Conservation (phyloP, 192 early-diverging fungal genomes). For the Diversispora eburnea region DNA sequence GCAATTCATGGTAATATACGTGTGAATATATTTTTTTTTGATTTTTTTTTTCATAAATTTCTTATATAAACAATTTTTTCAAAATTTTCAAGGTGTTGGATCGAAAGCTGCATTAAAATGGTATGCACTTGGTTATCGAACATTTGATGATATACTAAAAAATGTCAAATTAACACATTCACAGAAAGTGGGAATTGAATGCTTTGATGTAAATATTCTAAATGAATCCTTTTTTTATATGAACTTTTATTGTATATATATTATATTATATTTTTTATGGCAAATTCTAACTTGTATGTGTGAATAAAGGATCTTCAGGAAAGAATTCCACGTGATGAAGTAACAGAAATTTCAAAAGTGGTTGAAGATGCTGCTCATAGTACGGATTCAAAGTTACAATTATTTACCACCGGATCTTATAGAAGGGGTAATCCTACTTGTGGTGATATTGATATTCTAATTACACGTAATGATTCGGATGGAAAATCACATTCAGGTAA, state of each 20-base stretch:
- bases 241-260: no score
- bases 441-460: conserved; percentile 12
- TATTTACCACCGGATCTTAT: background rate
- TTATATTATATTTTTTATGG: no score
- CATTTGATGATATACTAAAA: conserved; percentile 8
- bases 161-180: conserved; percentile 1
- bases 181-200: background rate
- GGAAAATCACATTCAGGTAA: conserved; percentile 4
- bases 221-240: no score
- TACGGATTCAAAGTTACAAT: background rate
- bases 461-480: background rate
- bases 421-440: background rate
- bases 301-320: background rate
- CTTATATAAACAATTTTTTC: background rate
- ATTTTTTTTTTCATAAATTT: background rate
- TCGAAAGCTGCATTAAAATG: background rate
- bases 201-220: background rate
- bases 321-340: conserved; percentile 3
- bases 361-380: background rate
- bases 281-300: no score
- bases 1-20: background rate
- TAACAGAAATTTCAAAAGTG: background rate
- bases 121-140: conserved; percentile 6
- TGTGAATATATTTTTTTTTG: background rate
- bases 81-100: background rate